Percentiles rank a stretch among this genome's conserved stretches.
phyloP scores from a whole-genome alignment of 805 yeast species.

The Vanderwaltozyma verrucispora region DNA sequence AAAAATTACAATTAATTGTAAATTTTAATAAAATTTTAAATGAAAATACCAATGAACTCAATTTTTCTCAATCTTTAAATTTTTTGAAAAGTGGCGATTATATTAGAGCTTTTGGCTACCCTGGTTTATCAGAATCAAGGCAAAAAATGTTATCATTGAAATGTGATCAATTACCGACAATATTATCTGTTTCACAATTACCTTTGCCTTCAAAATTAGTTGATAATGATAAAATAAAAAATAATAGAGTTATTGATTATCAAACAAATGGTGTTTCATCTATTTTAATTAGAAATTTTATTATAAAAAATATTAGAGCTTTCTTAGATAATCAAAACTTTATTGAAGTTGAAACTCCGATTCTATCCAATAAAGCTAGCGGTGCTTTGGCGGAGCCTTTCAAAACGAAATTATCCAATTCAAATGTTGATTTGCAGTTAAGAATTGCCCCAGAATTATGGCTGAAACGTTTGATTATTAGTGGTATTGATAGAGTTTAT shows the following conservation, averaged over 20 bases:
- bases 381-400: conserved; percentile 96
- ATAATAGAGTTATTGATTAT: conserved; percentile 66
- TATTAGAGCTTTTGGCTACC: conserved; percentile 53
- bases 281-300: conserved; percentile 41
- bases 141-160: conserved; percentile 36
- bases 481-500: conserved; percentile 79
- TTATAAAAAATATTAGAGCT: conserved; percentile 44
- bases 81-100: conserved; percentile 62
- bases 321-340: conserved; percentile 49
- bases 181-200: conserved; percentile 60
- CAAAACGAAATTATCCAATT: conserved; percentile 34
- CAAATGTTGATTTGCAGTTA: conserved; percentile 36
- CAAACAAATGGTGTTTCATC: conserved; percentile 44
- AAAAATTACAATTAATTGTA: conserved; percentile 18
- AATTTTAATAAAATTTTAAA: conserved; percentile 6
- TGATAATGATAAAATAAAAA: conserved; percentile 46
- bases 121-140: conserved; percentile 52
- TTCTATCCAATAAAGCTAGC: conserved; percentile 57
- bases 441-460: conserved; percentile 94
- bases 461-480: conserved; percentile 72
- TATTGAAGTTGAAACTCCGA: conserved; percentile 83
- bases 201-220: conserved; percentile 57
- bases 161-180: conserved; percentile 35
- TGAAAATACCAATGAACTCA: neutral
- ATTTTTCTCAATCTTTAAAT: neutral